phyloP scores from a whole-genome alignment of 768 basidiomycete species.

The Leccinum ochraceum region DNA sequence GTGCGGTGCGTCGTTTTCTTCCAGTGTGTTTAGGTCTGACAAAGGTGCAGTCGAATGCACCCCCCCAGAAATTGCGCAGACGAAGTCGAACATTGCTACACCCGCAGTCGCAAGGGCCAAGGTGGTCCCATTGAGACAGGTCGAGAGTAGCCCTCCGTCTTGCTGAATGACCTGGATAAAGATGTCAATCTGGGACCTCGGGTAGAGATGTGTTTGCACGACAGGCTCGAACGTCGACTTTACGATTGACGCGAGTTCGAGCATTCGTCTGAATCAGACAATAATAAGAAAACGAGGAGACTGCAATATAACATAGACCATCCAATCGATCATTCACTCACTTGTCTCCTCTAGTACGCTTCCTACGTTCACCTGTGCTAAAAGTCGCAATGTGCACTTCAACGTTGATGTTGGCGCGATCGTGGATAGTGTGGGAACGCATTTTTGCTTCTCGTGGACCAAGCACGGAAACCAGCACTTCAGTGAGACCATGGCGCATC shows the following conservation, averaged over 20 bases:
- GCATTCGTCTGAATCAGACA: slow-evolving; percentile 65
- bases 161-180: slow-evolving; percentile 91
- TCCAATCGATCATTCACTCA: slow-evolving; percentile 43
- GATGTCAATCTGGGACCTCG: slow-evolving; percentile 92
- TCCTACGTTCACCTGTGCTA: slow-evolving; percentile 78
- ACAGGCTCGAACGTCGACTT: slow-evolving; percentile 97
- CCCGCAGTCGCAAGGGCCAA: slow-evolving; percentile 90
- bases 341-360: slow-evolving; percentile 84
- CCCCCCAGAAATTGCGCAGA: slow-evolving; percentile 46
- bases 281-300: too few species aligned
- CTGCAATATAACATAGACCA: too few species aligned
- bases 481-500: slow-evolving; percentile 87
- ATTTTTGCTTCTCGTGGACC: slow-evolving; percentile 89
- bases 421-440: slow-evolving; percentile 78
- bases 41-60: slow-evolving; percentile 80
- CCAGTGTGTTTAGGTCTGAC: slow-evolving; percentile 84
- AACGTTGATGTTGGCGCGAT: slow-evolving; percentile 87
- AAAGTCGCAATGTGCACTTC: slow-evolving; percentile 88
- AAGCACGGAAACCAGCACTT: slow-evolving; percentile 84
- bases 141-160: slow-evolving; percentile 89
- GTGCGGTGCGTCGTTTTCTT: slow-evolving; percentile 90
- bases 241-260: slow-evolving; percentile 84
- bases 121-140: slow-evolving; percentile 94
- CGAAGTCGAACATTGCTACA: slow-evolving; percentile 66
- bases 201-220: slow-evolving; percentile 87